Evolutionary conservation across 306 rosid genomes (phyloP), one percentile per base, ranked within the genome.

Genomic region (Parietaria judaica): DNA sequence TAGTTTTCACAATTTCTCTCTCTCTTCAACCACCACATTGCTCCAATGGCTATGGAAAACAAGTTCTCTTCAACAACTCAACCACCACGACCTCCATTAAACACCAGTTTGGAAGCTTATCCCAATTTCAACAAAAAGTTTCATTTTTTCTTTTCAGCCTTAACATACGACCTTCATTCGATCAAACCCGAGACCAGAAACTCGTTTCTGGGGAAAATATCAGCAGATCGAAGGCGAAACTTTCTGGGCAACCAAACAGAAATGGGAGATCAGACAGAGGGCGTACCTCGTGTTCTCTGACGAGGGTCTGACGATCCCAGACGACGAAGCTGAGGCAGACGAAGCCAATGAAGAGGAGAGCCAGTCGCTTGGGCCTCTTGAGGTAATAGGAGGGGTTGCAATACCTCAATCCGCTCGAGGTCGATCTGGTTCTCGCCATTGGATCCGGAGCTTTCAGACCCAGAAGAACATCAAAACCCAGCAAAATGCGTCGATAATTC

Each of bases 281-380:
- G 6, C 37, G 48, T 67, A 92, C 99, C 99, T 92, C 87, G 63
- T 92, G 85, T 65, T 92, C 96, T 54, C 81, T 70, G 79, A 86
- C 73, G 14, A 92, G 73, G 54, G 85, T 92, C 69, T 92, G 99
- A 53, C 96, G 99, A 63, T 92, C 99, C 99, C 99, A 92, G 6
- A 92, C 79, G 52, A 92, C 3, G 36, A 92, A 69, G 69, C 76
- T 61, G 44, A 59, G 81, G n/a, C 73, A 80, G 51, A 82, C 94
- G 37, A 88, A 92, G 12, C 75, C 80, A 13, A 92, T 79, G 84
- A 92, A 78, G n/a, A 92, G 90, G 76, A 92, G 56, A 65, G 99
- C 95, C 59, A 88, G 56, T 49, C 96, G 88, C 73, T 86, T 83
- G 13, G 99, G 99, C 12, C 99, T 77, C 85, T 86, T 88, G 23